Evolutionary conservation across 148 eudicot species (phyloP), one percentile per base, ranked within the genome.

Genomic region (Fallopia convolvulus): DNA sequence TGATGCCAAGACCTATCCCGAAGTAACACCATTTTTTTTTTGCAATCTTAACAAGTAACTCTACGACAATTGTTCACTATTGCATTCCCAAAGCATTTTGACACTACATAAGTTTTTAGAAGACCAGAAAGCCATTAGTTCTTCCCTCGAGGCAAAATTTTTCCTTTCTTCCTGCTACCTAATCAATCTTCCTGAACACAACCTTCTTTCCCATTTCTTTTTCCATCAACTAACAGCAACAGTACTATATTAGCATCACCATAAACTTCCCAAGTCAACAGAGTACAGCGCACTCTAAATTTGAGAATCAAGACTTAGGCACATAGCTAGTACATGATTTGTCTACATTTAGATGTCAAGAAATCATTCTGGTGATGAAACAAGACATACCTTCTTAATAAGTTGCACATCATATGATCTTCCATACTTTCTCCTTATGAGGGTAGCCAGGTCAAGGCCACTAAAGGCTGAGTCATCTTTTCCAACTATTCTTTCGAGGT

Each of bases 361-460:
- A 26, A 23, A 12, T 30, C 39, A 63, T 63, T 63, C 39, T 26
- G 15, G 2, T 36, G 46, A 68, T 7, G 72, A 36, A 68, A 68
- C 20, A 14, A 17, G 2, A 68, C 13, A 32, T 79, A 94, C 98
- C 97, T 94, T 94, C 83, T 89, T 94, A 79, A 94, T 90, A 36
- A 94, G 86, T 82, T 90, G 98, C 72, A 94, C 98, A 82, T 94
- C 98, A 82, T 94, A 94, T 52, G 97, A 94, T 79, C 89, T 86
- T 78, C 98, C 98, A 85, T 89, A 94, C 83, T 88, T 94, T 70
- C 87, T 92, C 85, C 98, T 84, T 78, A 92, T 92, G 44, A 94
- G 90, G 74, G 95, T 86, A 78, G 98, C 97, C 79, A 94, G 90
- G 85, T 94, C 98, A 47, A 86, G 77, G 53, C 98, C 98, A 79